These are phyloP conservation scores for Aspergillus japonicus DNA, from an alignment of 2,329 filamentous ascomycete genomes.

Conservation along the genomic window DNA sequence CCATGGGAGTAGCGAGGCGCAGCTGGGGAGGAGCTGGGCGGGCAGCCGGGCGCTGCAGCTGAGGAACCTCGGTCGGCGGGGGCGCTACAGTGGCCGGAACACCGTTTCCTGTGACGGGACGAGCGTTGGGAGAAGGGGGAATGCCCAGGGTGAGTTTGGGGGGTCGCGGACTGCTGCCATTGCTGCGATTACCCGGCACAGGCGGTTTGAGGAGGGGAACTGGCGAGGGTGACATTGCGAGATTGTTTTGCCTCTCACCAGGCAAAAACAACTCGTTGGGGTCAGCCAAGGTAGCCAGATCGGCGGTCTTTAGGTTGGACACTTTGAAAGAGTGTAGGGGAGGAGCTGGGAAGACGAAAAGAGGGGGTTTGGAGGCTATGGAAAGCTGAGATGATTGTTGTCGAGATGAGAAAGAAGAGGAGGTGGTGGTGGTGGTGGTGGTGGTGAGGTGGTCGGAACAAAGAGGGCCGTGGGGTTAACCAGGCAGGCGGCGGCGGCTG, in stretches of 20 bases:
- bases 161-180: conserved; percentile 61
- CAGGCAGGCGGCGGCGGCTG: conserved; percentile 12
- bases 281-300: conserved; percentile 40
- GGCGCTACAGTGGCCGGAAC: conserved; percentile 33
- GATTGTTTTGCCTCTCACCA: conserved; percentile 41
- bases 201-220: conserved; percentile 81
- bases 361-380: neutral
- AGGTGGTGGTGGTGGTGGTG: neutral
- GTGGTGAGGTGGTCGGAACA: conserved; percentile 11
- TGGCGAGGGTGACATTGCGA: conserved; percentile 66
- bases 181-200: conserved; percentile 67
- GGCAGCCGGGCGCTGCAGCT: conserved; percentile 36
- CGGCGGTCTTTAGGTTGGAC: conserved; percentile 27
- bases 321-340: conserved; percentile 16
- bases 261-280: conserved; percentile 44
- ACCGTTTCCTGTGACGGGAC: conserved; percentile 61
- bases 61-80: conserved; percentile 25
- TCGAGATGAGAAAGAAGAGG: conserved; percentile 5
- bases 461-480: conserved; percentile 17
- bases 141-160: conserved; percentile 87
- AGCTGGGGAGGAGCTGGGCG: conserved; percentile 74
- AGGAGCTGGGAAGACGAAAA: conserved; percentile 7
- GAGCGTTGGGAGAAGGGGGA: conserved; percentile 78
- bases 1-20: conserved; percentile 84
- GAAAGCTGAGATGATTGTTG: neutral